Conservation (phyloP, 148 eudicot species). For the Rhododendron henanense region DNA sequence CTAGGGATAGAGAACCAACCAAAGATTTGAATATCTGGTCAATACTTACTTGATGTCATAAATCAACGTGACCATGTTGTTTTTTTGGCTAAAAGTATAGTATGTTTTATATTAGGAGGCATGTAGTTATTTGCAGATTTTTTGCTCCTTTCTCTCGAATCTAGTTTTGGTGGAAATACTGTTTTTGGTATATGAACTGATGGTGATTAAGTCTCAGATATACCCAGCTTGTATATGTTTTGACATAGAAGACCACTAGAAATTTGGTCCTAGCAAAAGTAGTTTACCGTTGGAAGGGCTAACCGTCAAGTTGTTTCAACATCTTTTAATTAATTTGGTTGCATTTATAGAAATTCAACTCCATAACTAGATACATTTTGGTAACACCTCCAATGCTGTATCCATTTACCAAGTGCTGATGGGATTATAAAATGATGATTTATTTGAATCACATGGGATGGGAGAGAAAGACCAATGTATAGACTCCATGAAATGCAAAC, state of each 20-base stretch:
- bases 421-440: not conserved
- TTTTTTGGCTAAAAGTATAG: no score
- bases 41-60: no score
- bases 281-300: not conserved
- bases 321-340: not conserved
- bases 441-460: not conserved
- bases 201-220: not conserved
- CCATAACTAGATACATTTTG: not conserved
- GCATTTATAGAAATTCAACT: not conserved
- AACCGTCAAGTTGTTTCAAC: not conserved
- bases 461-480: not conserved
- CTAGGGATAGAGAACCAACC: no score
- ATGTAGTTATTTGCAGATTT: no score
- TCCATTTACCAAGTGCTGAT: not conserved
- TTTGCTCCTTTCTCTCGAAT: no score
- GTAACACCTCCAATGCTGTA: not conserved
- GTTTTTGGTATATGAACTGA: no score
- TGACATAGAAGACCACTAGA: not conserved
- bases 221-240: not conserved
- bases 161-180: no score
- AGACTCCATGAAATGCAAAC: not conserved
- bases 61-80: no score
- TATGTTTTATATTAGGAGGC: no score
- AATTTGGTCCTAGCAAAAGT: not conserved
- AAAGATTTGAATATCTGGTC: no score